Percentiles rank a stretch among this genome's conserved stretches.
Conservation (phyloP, 1,284 basidiomycete species). For the Lentinula novae-zelandiae region DNA sequence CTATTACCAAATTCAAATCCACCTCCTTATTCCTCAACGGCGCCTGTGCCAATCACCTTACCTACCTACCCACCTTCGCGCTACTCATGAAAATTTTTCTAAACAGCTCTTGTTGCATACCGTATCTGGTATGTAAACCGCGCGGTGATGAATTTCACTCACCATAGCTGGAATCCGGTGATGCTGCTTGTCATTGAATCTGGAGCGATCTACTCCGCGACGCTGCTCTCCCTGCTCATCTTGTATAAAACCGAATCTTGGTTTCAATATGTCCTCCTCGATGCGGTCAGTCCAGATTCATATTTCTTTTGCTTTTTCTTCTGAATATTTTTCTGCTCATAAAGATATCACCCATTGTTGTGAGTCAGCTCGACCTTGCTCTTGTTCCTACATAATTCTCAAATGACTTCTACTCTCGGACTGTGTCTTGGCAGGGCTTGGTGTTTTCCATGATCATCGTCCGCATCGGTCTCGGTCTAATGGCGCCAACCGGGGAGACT, state of each 20-base stretch:
- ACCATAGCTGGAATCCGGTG: conserved; percentile 25
- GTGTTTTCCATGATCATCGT: conserved; percentile 34
- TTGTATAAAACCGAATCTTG: conserved; percentile 30
- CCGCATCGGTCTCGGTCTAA: conserved; percentile 29
- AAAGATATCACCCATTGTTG: conserved; percentile 29
- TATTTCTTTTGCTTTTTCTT: neutral
- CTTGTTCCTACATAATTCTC: neutral
- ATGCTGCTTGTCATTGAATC: conserved; percentile 36
- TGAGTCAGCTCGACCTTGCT: conserved; percentile 15
- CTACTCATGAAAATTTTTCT: too few species aligned
- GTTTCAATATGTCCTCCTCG: conserved; percentile 36
- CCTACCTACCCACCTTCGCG: too few species aligned
- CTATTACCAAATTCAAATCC: neutral
- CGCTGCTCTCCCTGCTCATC: conserved; percentile 29
- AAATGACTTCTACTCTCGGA: neutral
- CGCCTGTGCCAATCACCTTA: too few species aligned
- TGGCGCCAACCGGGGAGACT: conserved; percentile 16
- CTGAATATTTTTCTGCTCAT: neutral
- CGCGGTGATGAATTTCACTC: conserved; percentile 17
- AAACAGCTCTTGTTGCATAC: conserved; percentile 28
- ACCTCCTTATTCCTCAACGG: neutral
- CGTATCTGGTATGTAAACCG: conserved; percentile 33
- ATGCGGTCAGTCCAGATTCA: conserved; percentile 27
- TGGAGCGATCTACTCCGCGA: conserved; percentile 37
- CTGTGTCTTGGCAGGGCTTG: conserved; percentile 21